Percentiles rank a stretch among this genome's conserved stretches.
Evolutionary conservation across 176 grass and related monocot species (phyloP).

Genomic region (Microstegium vimineum): DNA sequence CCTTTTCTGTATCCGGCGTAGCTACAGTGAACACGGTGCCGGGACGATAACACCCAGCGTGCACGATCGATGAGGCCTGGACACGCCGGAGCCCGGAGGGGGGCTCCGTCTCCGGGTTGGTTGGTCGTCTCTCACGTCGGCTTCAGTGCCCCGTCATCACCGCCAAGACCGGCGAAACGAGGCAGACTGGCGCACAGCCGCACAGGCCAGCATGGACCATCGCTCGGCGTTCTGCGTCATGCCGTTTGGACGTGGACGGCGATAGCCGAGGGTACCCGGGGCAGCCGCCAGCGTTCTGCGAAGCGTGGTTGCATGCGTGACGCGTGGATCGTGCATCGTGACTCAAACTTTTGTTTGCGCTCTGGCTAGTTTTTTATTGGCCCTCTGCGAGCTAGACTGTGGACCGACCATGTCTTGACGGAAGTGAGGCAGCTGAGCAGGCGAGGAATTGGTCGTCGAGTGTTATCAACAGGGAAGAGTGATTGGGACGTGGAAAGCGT

Average conservation of each 20-base stretch:
- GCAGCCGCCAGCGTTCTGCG: neutral
- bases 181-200: neutral
- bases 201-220: neutral
- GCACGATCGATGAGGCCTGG: too few species aligned
- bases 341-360: neutral
- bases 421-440: neutral
- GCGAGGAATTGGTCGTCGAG: neutral
- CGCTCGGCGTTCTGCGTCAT: neutral
- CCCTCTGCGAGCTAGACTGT: neutral
- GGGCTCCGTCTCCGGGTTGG: too few species aligned
- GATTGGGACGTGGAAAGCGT: too few species aligned
- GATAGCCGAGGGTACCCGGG: neutral
- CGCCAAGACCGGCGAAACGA: neutral
- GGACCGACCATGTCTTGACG: neutral
- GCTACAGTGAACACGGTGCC: neutral
- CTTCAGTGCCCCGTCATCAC: neutral
- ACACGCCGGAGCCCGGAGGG: too few species aligned
- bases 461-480: too few species aligned
- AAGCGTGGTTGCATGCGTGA: constrained; percentile 24
- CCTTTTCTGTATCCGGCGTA: neutral
- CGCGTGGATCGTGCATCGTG: constrained; percentile 15
- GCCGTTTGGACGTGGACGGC: neutral
- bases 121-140: too few species aligned
- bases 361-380: neutral
- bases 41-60: neutral